Evolutionary conservation across 768 basidiomycete genomes (phyloP).

Genomic region (Candolleomyces eurysporus): DNA sequence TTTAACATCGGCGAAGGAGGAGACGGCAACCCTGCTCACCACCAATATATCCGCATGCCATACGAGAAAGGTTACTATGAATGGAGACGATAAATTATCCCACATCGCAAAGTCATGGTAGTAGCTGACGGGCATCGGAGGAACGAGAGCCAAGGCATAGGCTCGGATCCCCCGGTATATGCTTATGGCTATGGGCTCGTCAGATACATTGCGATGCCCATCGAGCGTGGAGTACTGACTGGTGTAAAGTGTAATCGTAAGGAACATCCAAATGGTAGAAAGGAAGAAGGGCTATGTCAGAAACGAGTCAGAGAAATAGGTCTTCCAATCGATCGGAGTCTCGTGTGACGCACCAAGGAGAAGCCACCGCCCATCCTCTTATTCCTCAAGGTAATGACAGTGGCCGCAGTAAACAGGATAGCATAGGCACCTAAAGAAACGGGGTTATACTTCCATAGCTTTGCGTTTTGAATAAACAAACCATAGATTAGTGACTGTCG

Average conservation of each 20-base stretch:
- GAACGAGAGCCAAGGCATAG: background rate
- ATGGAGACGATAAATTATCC: background rate
- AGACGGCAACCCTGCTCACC: background rate
- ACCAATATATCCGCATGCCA: conserved; percentile 2
- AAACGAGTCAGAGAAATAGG: background rate
- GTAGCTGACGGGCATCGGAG: conserved; percentile 1
- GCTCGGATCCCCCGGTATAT: background rate
- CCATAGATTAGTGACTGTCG: background rate
- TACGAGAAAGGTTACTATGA: background rate
- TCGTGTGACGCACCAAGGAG: background rate
- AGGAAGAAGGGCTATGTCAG: background rate
- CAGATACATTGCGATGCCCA: background rate
- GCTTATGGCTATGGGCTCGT: background rate
- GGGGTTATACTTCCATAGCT: background rate
- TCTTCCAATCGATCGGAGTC: background rate
- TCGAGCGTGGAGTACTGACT: background rate
- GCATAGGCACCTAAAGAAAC: conserved; percentile 12
- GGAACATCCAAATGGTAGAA: background rate
- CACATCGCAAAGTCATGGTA: background rate
- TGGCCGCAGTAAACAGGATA: conserved; percentile 17
- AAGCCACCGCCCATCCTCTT: background rate
- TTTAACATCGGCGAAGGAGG: background rate
- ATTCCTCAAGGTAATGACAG: conserved; percentile 16
- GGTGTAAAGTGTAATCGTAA: background rate
- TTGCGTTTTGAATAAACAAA: background rate